Base-by-base conservation (phyloP, 192 early-diverging fungal genomes). In the Coemansia sp. region DNA sequence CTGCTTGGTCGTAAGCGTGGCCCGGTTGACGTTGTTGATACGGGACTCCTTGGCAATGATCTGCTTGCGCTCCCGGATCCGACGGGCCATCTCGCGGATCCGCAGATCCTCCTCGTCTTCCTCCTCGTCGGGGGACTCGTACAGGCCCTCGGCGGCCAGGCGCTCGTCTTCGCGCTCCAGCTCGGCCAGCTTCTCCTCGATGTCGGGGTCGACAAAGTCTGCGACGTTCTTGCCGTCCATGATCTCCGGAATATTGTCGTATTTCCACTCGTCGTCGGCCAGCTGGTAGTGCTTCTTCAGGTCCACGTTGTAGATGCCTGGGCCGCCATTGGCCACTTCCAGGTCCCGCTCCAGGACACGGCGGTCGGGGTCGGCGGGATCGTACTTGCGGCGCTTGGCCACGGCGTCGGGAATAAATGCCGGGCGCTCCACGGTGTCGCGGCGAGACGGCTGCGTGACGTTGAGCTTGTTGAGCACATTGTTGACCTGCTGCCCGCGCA, bases 171-270 rank as follows among this genome's bases (percentile, higher is more conserved):
- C 97, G 58, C 88, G 85, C 71, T 99, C 96, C 31, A 99, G 83
- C 56, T 87, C 93, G 18, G 91, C 94, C 58, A 99, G 77, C 64
- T 89, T 89, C 71, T 94, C 91, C 62, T 93, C 93, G 71, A 99
- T 98, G 5, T 98, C 93, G 26, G 95, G 82, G 80, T 99, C 97
- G 67, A 98, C 80, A 73, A 98, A 99, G 81, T 99, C 97, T 16
- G 93, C 92, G 31, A 99, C 84, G 80, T 99, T 99, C 82, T 93
- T 91, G 64, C 96, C 96, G 64, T 98, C 87, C 86, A 94, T 89
- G 75, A 99, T 94, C 81, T 99, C 97, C 32, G 97, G 97, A 49
- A 99, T 94, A 37, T 79, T 79, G 76, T 99, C 97, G 80, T 97
- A 89, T 75, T 91, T 94, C 96, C 96, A 98, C 39, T 94, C 90